Percentiles rank a stretch among this genome's conserved stretches.
These are phyloP conservation scores for Saposhnikovia divaricata DNA, from an alignment of 129 eudicot species.

Conservation along the genomic window DNA sequence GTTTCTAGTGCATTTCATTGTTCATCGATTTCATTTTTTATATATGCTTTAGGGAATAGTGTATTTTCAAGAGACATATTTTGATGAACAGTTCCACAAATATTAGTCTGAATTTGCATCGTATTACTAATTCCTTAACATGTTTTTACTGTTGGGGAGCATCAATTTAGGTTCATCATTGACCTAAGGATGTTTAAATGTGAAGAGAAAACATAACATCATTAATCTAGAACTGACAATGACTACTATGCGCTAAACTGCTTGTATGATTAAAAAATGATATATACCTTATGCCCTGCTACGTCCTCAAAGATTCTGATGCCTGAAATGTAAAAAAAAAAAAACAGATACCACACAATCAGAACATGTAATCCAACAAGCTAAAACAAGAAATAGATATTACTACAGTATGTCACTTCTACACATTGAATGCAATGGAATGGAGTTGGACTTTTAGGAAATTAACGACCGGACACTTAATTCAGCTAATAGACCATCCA, in stretches of 20 bases:
- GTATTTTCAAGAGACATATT: not conserved
- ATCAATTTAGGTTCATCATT: not conserved
- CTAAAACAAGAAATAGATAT: not conserved
- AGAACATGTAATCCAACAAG: not conserved
- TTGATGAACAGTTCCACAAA: not conserved
- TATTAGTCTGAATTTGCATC: too few species aligned
- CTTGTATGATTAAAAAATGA: not conserved
- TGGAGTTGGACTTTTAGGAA: not conserved
- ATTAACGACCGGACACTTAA: not conserved
- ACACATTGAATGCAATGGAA: not conserved
- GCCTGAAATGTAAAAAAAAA: conserved; percentile 37
- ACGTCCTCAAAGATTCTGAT: conserved; percentile 89
- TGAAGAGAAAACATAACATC: not conserved
- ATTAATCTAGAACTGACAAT: not conserved
- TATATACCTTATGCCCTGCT: conserved; percentile 58
- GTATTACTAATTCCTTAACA: not conserved
- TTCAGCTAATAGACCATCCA: not conserved
- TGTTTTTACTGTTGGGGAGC: not conserved
- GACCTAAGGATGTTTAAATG: not conserved
- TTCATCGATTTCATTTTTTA: not conserved
- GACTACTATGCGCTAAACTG: not conserved
- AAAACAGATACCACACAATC: not conserved
- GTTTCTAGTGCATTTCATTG: not conserved
- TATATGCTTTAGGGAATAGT: not conserved
- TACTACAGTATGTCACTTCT: not conserved